Conservation (phyloP, 2,329 filamentous ascomycete species). For the Colletotrichum lentis region DNA sequence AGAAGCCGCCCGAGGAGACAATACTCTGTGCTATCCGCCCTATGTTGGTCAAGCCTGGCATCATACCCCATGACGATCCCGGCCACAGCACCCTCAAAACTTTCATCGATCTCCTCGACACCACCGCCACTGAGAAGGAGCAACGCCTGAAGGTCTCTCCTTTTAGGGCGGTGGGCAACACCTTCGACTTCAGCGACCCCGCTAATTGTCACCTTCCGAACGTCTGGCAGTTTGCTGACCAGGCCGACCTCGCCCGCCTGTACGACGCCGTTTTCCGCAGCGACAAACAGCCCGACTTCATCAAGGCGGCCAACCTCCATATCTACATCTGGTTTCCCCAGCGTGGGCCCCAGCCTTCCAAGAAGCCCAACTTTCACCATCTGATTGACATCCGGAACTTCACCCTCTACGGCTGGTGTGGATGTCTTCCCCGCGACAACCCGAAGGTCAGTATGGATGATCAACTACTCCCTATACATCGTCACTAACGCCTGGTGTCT, state of each 20-base stretch:
- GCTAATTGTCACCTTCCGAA: too few species aligned
- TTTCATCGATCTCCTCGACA: slow-evolving; percentile 11
- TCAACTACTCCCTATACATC: background rate
- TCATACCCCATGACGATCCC: background rate
- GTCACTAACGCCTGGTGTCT: background rate
- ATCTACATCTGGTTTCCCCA: slow-evolving; percentile 13
- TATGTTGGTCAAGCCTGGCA: slow-evolving; percentile 2
- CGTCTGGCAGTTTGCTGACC: background rate
- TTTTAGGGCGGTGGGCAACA: too few species aligned
- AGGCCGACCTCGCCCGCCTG: background rate
- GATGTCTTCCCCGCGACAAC: slow-evolving; percentile 9
- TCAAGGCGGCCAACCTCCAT: background rate
- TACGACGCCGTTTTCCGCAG: slow-evolving; percentile 3
- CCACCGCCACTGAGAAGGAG: slow-evolving; percentile 2
- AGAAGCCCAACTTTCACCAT: slow-evolving; percentile 6
- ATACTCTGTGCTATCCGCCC: slow-evolving; percentile 2
- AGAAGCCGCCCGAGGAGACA: background rate
- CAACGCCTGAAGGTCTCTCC: background rate
- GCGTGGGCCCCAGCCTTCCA: background rate
- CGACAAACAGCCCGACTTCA: slow-evolving; percentile 9
- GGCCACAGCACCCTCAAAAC: background rate
- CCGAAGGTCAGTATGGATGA: slow-evolving; percentile 1
- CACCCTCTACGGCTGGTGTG: slow-evolving; percentile 7
- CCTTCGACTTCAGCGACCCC: too few species aligned
- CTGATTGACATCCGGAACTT: slow-evolving; percentile 14